Base-by-base conservation (phyloP, 768 basidiomycete species). In the Russula foetens region DNA sequence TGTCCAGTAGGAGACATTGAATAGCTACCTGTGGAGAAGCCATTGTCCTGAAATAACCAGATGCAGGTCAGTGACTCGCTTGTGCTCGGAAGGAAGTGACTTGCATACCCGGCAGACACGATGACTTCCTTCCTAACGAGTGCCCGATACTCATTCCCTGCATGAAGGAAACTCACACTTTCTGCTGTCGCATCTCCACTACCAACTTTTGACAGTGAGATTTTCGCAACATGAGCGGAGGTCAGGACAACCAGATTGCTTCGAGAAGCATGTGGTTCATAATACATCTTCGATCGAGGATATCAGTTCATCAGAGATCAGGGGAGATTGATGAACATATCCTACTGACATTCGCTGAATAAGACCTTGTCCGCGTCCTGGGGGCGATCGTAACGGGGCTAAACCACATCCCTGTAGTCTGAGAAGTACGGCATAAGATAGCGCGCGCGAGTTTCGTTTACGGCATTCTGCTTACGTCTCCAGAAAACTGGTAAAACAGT, bases 171-270 rank as follows among this genome's bases (percentile, higher is more conserved):
- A 8, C 33, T 23, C 23, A 66, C 64, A 23, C 53, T n/a, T 11
- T 44, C 33, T 19, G 60, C 63, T 3, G 53, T 55, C 15, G 48
- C 50, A n/a, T 26, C 48, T 29, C 44, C 51, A 3, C 17, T 26
- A 5, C n/a, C 23, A 28, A 7, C 24, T 50, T 60, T 51, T n/a
- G 46, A 44, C n/a, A 63, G 24, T 19, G 52, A 44, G 21, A 60
- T 33, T 41, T 39, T 63, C 48, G 55, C 29, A 11, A 63, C 63
- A 24, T 62, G 59, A 39, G 63, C 63, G 7, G 50, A 62, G 12
- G 63, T 57, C 26, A 70, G 53, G 45, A 70, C 69, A 14, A 23
- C 28, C 8, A 70, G 48, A 50, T 70, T 70, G 24, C 23, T 43
- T 24, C 67, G 62, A 7, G 59, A 56, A 14, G 61, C 48, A 45